Evolutionary conservation across 2,329 filamentous ascomycete species (phyloP), one percentile per base, ranked within the genome.

Genomic region (Helotiales sp.): DNA sequence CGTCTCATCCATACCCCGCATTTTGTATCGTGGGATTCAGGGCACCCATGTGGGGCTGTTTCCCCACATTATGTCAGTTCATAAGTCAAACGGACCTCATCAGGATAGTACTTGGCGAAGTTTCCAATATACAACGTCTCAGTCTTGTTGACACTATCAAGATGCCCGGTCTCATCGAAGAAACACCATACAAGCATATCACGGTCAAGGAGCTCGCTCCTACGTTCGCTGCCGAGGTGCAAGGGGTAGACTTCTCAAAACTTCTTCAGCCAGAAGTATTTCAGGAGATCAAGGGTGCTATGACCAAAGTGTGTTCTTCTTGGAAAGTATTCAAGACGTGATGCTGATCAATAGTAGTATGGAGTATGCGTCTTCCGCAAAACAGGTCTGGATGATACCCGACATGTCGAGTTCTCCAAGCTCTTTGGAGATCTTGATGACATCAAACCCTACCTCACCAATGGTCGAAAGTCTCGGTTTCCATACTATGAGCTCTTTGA

Each of bases 401-500:
- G 70, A 1, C 83, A 86, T 63, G 74, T 85, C 33, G 70, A 71
- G 5, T 81, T 85, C 66, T 76, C 79, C 15, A 63, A 65, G 2
- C 73, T 72, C 1, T 78, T 85, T 58, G 83, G 82, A 19, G 79
- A 82, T 22, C 76, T 85, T 0, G 82, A 85, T 69, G 78, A 83
- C 64, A 75, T 82, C 30, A 75, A 70, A 17, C 79, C 77, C 0
- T 84, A 80, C 69, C 70, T 78, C 7, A 70, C 70, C 1, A 72
- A 70, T 0, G 80, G 77, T 15, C 75, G 79, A 42, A 74, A 76
- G 38, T 17, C 63, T 25, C 31, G 56, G 54, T 63, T 73, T 77
- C 57, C 77, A 81, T 63, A 78, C 59, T 71, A 75, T 40, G 78
- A 84, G 66, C 74, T 86, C 0, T 85, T 85, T 66, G 83, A 86